Percentiles rank a stretch among this genome's conserved stretches.
These are phyloP conservation scores for Ilyonectria sp. DNA, from an alignment of 2,329 filamentous ascomycete genomes.

Conservation along the genomic window DNA sequence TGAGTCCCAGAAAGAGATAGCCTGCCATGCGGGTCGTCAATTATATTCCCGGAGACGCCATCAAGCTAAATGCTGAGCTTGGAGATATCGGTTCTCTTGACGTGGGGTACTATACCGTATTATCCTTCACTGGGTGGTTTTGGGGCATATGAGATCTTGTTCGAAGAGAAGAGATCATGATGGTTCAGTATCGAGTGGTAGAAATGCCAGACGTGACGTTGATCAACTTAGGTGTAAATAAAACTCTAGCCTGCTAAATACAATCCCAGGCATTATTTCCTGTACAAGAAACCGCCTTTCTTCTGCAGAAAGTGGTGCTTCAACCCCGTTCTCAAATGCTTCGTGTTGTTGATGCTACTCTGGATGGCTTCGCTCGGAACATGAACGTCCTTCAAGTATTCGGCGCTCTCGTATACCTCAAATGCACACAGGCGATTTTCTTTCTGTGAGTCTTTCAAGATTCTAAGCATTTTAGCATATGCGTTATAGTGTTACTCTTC, in stretches of 20 bases:
- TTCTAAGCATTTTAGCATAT: neutral
- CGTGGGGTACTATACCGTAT: neutral
- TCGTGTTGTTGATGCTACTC: constrained; percentile 36
- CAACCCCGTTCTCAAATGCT: constrained; percentile 42
- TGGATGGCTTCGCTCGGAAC: constrained; percentile 48
- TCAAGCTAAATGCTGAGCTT: neutral
- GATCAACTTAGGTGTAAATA: neutral
- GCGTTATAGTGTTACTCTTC: neutral
- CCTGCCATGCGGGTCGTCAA: neutral
- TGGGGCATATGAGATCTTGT: neutral
- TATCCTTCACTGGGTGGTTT: neutral
- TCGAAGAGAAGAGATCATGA: neutral
- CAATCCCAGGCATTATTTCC: neutral
- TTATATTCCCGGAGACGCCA: neutral
- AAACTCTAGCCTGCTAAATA: neutral
- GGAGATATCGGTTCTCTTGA: neutral
- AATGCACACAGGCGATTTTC: constrained; percentile 42
- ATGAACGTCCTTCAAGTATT: constrained; percentile 48
- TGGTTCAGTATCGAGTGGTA: too few species aligned
- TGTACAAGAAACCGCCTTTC: constrained; percentile 45
- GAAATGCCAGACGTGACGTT: neutral
- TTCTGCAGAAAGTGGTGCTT: constrained; percentile 44
- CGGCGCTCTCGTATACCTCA: constrained; percentile 48
- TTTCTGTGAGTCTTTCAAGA: constrained; percentile 40
- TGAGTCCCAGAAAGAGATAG: neutral